Evolutionary conservation across 176 grass and related monocot genomes (phyloP).

Genomic region (Juncus effusus): DNA sequence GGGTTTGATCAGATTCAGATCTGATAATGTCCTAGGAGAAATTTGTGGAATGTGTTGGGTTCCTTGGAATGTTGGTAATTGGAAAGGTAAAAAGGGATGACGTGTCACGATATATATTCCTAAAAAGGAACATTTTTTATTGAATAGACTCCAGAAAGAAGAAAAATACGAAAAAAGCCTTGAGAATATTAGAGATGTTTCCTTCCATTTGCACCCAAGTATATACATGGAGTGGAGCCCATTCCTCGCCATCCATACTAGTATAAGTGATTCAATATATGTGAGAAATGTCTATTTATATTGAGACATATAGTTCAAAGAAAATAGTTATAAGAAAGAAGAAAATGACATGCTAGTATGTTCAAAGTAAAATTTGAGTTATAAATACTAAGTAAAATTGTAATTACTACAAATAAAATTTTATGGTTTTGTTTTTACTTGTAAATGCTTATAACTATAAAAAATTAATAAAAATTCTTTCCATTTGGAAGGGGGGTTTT

Average conservation of each 20-base stretch:
- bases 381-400: background rate
- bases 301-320: no score
- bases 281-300: no score
- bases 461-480: no score
- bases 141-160: background rate
- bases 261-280: no score
- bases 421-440: no score
- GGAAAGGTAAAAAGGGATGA: background rate
- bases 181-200: slow-evolving; percentile 15
- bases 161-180: slow-evolving; percentile 14
- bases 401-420: background rate
- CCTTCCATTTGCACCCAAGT: slow-evolving; percentile 22
- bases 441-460: no score
- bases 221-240: background rate
- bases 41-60: slow-evolving; percentile 3
- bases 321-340: no score
- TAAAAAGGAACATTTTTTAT: background rate
- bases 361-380: no score
- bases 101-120: slow-evolving; percentile 8
- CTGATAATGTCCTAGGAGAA: background rate
- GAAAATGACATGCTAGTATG: no score
- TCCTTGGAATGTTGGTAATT: slow-evolving; percentile 28
- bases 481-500: no score
- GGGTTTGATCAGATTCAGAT: slow-evolving; percentile 8
- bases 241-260: slow-evolving; percentile 14